A percentile compares a stretch with the other conserved stretches of the same genome.
Conservation (phyloP, 2,329 filamentous ascomycete genomes). For the Talaromyces sp. region DNA sequence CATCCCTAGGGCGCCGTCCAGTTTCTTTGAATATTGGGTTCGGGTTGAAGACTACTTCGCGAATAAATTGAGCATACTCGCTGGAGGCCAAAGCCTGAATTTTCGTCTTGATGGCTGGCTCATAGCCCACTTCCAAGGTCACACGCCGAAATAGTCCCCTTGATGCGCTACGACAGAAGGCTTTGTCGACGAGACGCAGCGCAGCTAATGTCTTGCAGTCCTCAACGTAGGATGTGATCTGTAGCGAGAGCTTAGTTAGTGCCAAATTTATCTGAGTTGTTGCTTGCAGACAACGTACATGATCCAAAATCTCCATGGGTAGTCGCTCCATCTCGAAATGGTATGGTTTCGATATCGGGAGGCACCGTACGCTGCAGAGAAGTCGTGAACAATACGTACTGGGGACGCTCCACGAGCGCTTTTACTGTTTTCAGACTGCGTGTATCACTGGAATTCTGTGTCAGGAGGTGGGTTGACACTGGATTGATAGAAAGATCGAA, state of each 20-base stretch:
- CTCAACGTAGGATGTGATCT: not conserved
- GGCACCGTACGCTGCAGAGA: no score
- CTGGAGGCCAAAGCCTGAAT: not conserved
- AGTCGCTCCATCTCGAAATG: constrained; percentile 1
- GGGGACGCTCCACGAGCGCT: no score
- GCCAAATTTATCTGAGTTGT: not conserved
- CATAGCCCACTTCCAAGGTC: not conserved
- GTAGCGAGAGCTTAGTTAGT: not conserved
- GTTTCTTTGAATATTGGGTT: no score
- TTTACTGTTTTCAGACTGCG: not conserved
- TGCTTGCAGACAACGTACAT: not conserved
- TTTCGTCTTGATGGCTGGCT: not conserved
- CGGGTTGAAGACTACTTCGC: not conserved
- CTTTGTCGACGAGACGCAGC: not conserved
- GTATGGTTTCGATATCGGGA: not conserved
- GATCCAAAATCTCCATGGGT: not conserved
- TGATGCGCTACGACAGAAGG: not conserved
- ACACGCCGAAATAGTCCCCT: not conserved
- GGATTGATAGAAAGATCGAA: not conserved
- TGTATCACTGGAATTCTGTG: not conserved
- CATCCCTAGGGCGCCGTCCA: no score
- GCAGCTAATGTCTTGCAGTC: not conserved
- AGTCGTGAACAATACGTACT: no score
- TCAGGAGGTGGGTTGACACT: not conserved
- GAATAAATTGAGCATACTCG: not conserved